Percentiles rank a stretch among this genome's conserved stretches.
Evolutionary conservation across 2,329 filamentous ascomycete genomes (phyloP).

Genomic region (Cordyceps cicadae): DNA sequence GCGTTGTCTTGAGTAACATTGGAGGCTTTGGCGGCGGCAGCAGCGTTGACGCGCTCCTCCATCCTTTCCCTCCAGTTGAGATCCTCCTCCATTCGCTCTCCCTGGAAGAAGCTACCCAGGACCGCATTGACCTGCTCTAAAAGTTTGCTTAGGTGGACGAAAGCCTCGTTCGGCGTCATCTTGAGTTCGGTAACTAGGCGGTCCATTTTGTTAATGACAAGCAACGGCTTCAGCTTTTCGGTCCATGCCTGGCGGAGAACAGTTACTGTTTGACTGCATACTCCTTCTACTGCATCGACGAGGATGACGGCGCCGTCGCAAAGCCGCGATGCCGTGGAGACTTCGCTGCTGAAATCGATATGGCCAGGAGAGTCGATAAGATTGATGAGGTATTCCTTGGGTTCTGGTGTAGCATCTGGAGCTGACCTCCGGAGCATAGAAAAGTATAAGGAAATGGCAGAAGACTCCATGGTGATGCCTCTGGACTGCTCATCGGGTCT

Average conservation of each 20-base stretch:
- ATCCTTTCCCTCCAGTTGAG: conserved; percentile 90
- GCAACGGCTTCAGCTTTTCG: conserved; percentile 86
- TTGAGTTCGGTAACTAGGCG: conserved; percentile 87
- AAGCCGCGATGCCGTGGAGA: conserved; percentile 87
- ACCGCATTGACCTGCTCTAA: conserved; percentile 96
- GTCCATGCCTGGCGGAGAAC: conserved; percentile 92
- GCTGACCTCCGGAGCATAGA: conserved; percentile 72
- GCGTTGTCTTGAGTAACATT: conserved; percentile 38
- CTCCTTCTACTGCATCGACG: conserved; percentile 93
- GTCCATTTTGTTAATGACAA: conserved; percentile 99
- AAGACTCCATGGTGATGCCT: conserved; percentile 99
- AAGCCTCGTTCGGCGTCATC: conserved; percentile 85
- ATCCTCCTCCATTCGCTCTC: conserved; percentile 97
- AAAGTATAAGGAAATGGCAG: conserved; percentile 93
- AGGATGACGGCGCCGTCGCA: conserved; percentile 92
- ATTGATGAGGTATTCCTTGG: conserved; percentile 92
- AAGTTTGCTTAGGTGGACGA: conserved; percentile 78
- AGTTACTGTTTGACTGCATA: conserved; percentile 97
- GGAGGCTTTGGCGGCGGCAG: conserved; percentile 52
- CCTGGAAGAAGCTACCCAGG: conserved; percentile 93
- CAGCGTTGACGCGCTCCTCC: conserved; percentile 73
- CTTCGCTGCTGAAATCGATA: conserved; percentile 97
- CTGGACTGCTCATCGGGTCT: conserved; percentile 90
- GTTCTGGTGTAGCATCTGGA: conserved; percentile 58
- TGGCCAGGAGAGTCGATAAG: conserved; percentile 96